phyloP scores from a whole-genome alignment of 352 stramenopile species.

The Phytophthora quininea region DNA sequence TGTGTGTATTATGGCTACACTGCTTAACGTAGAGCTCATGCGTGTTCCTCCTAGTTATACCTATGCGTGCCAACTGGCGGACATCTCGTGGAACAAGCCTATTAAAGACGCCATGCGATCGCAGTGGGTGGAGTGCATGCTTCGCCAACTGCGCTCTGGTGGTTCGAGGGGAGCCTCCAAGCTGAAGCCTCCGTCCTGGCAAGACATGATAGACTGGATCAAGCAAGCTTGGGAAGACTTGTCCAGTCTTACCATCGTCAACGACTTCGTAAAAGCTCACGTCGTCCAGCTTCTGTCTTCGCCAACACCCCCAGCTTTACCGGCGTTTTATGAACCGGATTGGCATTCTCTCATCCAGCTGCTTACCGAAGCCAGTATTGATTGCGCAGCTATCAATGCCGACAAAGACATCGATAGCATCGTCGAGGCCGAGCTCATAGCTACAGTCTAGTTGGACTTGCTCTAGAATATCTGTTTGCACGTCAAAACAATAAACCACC shows the following conservation, averaged over 20 bases:
- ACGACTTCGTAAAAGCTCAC: neutral
- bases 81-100: neutral
- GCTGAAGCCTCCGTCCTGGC: neutral
- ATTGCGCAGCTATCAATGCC: neutral
- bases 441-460: neutral
- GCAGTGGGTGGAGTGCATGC: slow-evolving; percentile 8
- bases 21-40: slow-evolving; percentile 1
- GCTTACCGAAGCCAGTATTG: neutral
- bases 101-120: slow-evolving; percentile 1
- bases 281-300: neutral
- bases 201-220: neutral
- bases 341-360: neutral
- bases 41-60: too few relatives aligned
- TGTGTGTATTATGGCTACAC: neutral
- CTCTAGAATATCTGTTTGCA: too few relatives aligned
- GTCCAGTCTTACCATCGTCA: neutral
- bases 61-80: slow-evolving; percentile 4
- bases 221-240: neutral
- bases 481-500: slow-evolving; percentile 5
- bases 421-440: neutral
- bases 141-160: neutral
- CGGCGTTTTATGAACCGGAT: neutral
- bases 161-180: neutral
- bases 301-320: neutral
- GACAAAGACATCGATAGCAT: neutral